Evolutionary conservation across 352 stramenopile genomes (phyloP), one percentile per base, ranked within the genome.

Genomic region (Pilasporangium apinafurcum): DNA sequence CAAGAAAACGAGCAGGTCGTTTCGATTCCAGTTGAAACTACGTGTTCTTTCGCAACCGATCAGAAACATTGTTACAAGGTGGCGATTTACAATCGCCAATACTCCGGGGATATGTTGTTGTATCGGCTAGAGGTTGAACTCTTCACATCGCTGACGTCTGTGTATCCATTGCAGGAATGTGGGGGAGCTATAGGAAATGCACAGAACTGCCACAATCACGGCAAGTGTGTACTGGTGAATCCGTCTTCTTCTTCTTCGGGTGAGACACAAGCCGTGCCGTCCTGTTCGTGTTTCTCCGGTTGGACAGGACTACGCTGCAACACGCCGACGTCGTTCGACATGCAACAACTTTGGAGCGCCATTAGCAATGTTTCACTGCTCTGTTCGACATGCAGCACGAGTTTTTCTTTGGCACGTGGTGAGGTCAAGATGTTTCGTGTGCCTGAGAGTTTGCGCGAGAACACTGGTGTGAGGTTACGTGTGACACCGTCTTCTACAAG

Each of bases 31-130:
- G 62, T 90, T 1, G 57, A 65, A 9, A 68, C 56, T 0, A 44
- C 54, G 4, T 90, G 75, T 44, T 65, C 70, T 3, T 70, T 56
- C 22, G 46, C 50, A 9, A 21, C 32, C 4, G 65, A 47, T 1
- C 48, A 55, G 1, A 66, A 54, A 5, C 59, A 82, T 26, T 87
- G 78, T 63, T 90, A 71, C 64, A 90, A 90, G 44, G 49, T 90
- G 8, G 69, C 75, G 0, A 33, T 86, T 2, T 62, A 83, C 61
- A 87, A 90, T 45, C 76, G 74, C 25, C 47, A 65, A 16, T 68
- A 79, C 13, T 78, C 78, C 1, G 73, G 65, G 24, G 53, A 53
- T 21, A 37, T 48, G 2, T 53, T 90, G 13, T 53, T 42, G n/a
- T 86, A 70, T 24, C 47, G 56, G 0, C 44, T 90, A 3, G 51